phyloP scores from a whole-genome alignment of 2,329 filamentous ascomycete species.

The Rhynchosporium secalis region DNA sequence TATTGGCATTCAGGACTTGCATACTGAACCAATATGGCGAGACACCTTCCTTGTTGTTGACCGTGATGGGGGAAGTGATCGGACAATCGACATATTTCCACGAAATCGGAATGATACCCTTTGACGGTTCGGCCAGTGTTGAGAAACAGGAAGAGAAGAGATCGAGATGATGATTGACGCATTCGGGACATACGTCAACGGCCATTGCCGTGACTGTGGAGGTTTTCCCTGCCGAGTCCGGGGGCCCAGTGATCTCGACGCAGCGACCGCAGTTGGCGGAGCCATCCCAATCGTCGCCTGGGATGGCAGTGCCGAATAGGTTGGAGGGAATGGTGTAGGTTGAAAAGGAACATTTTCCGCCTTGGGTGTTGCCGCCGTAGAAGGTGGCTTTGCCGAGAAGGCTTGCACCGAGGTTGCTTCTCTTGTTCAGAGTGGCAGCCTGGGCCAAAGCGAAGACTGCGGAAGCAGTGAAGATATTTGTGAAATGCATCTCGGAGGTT shows the following conservation, averaged over 20 bases:
- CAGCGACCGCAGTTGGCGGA: constrained; percentile 62
- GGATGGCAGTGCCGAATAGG: constrained; percentile 62
- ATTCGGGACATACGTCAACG: constrained; percentile 58
- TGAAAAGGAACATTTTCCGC: constrained; percentile 64
- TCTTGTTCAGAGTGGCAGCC: constrained; percentile 31
- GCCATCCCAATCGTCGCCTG: constrained; percentile 56
- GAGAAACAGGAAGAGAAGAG: constrained; percentile 54
- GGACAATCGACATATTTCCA: constrained; percentile 54
- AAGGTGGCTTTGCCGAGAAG: constrained; percentile 49
- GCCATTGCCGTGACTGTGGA: constrained; percentile 65
- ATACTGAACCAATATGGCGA: constrained; percentile 58
- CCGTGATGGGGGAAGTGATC: constrained; percentile 49
- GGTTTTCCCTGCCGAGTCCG: constrained; percentile 39
- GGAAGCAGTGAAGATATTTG: constrained; percentile 26
- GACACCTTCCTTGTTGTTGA: constrained; percentile 55
- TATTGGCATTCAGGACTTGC: constrained; percentile 65
- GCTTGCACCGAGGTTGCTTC: constrained; percentile 2
- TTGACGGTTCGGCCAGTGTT: constrained; percentile 45
- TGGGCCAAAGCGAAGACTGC: constrained; percentile 33
- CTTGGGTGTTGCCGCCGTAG: constrained; percentile 56
- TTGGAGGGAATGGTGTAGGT: constrained; percentile 60
- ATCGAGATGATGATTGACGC: constrained; percentile 54
- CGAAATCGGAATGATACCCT: constrained; percentile 50
- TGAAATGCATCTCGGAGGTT: constrained; percentile 33
- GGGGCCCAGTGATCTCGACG: constrained; percentile 57